These are phyloP conservation scores for Beta macrorhiza DNA, from an alignment of 179 eudicot genomes.

Conservation along the genomic window DNA sequence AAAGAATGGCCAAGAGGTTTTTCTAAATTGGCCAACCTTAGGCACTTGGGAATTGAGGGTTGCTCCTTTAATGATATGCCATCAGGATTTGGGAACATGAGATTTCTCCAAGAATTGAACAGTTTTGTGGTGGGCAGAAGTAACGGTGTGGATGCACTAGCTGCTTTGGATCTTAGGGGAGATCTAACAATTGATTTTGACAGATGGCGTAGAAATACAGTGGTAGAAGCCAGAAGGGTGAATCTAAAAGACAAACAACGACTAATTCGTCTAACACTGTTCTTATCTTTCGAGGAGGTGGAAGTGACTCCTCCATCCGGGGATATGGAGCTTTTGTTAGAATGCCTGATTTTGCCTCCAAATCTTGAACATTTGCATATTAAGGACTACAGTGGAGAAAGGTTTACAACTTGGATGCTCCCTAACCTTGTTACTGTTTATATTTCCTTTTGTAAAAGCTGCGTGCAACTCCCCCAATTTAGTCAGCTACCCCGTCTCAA, in stretches of 20 bases:
- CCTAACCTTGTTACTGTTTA: neutral
- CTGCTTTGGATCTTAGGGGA: too few relatives aligned
- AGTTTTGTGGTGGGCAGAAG: too few relatives aligned
- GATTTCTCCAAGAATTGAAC: too few relatives aligned
- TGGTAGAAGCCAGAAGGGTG: neutral
- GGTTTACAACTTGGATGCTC: neutral
- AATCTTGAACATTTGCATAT: neutral
- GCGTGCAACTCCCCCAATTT: conserved; percentile 12
- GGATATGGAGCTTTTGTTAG: neutral
- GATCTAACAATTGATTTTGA: neutral
- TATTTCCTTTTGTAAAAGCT: neutral
- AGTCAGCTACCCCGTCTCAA: conserved; percentile 15
- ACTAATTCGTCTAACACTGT: neutral
- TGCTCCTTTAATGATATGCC: conserved; percentile 8
- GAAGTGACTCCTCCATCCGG: neutral
- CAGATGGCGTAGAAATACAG: neutral
- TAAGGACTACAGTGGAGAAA: neutral
- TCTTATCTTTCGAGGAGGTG: neutral
- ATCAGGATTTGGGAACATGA: too few relatives aligned
- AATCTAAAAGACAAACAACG: neutral
- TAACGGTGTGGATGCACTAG: too few relatives aligned
- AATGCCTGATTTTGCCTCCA: neutral
- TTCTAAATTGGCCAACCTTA: conserved; percentile 18
- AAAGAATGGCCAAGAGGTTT: conserved; percentile 6
- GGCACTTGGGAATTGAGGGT: neutral